Evolutionary conservation across 768 basidiomycete genomes (phyloP), one percentile per base, ranked within the genome.

Genomic region (Mycena epipterygia): DNA sequence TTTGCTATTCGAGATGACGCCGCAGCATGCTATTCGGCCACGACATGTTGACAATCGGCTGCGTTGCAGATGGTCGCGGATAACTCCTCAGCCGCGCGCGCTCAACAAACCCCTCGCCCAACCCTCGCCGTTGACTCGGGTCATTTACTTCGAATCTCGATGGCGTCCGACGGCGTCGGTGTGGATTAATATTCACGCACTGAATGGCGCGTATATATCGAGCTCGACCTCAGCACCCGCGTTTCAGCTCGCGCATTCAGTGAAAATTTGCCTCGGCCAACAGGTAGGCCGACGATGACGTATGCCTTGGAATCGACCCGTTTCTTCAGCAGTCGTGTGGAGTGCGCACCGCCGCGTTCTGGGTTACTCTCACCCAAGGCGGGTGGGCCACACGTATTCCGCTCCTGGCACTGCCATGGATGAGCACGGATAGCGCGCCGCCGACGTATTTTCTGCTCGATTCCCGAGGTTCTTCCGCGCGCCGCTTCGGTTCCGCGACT

Each of bases 141-240:
- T 29, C 8, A 4, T 25, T 30, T 32, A 37, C 35, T 37, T 14
- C 8, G 35, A 37, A 37, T 37, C 19, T 35, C 19, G 8, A 62
- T 52, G 63, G 63, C n/a, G 30, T 55, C 52, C 63, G 63, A 64
- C 63, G 63, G 63, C 14, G 23, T 55, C 63, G 63, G 63, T 39
- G 32, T 23, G 35, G 32, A 9, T 23, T 0, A 42, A 41, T 1
- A n/a, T 39, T 42, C n/a, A 27, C 11, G 37, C 62, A 12, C 25
- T 41, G 37, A 49, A 13, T 35, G 11, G 8, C n/a, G 29, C 30
- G 33, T 29, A 3, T 39, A 37, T 63, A 39, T 19, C n/a, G 29
- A 29, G 51, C 5, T n/a, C n/a, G n/a, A n/a, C n/a, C n/a, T 42
- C 13, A n/a, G 44, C 44, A 32, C 4, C 58, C 35, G 39, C 5